A percentile compares a stretch with the other conserved stretches of the same genome.
Evolutionary conservation across 176 grass and related monocot species (phyloP).

Genomic region (Bromus sterilis): DNA sequence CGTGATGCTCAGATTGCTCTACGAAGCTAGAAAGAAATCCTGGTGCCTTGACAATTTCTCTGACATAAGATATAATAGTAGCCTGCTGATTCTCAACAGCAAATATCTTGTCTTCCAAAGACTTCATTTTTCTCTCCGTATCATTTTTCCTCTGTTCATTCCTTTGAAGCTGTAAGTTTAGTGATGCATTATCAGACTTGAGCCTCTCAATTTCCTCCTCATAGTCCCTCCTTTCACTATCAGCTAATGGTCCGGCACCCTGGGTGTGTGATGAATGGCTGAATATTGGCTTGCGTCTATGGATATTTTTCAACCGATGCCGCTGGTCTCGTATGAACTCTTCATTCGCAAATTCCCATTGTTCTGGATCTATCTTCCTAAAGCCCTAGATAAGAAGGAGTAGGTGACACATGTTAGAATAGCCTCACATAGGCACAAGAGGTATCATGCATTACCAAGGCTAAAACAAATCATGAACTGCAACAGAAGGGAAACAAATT

Average conservation of each 20-base stretch:
- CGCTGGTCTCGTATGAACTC: slow-evolving; percentile 63
- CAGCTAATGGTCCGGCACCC: slow-evolving; percentile 36
- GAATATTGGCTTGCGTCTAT: slow-evolving; percentile 85
- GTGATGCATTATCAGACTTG: slow-evolving; percentile 45
- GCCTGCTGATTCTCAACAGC: slow-evolving; percentile 54
- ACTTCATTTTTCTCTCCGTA: slow-evolving; percentile 70
- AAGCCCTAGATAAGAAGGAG: slow-evolving; percentile 52
- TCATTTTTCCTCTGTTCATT: slow-evolving; percentile 56
- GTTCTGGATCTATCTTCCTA: slow-evolving; percentile 79
- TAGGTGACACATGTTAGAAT: neutral
- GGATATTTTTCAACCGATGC: slow-evolving; percentile 68
- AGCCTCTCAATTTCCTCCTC: slow-evolving; percentile 76
- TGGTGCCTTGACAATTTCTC: slow-evolving; percentile 50
- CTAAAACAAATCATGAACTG: neutral
- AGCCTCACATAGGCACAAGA: neutral
- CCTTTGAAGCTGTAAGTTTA: slow-evolving; percentile 50
- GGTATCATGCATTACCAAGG: neutral
- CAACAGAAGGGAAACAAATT: neutral
- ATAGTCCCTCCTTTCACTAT: slow-evolving; percentile 59
- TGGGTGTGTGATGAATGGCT: slow-evolving; percentile 68
- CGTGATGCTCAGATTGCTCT: slow-evolving; percentile 39
- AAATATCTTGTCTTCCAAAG: slow-evolving; percentile 67
- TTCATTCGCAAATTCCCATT: slow-evolving; percentile 95
- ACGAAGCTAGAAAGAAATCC: slow-evolving; percentile 43
- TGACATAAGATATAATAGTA: slow-evolving; percentile 47